A percentile compares a stretch with the other conserved stretches of the same genome.
phyloP scores from a whole-genome alignment of 306 rosid species.

The Inga oerstediana region DNA sequence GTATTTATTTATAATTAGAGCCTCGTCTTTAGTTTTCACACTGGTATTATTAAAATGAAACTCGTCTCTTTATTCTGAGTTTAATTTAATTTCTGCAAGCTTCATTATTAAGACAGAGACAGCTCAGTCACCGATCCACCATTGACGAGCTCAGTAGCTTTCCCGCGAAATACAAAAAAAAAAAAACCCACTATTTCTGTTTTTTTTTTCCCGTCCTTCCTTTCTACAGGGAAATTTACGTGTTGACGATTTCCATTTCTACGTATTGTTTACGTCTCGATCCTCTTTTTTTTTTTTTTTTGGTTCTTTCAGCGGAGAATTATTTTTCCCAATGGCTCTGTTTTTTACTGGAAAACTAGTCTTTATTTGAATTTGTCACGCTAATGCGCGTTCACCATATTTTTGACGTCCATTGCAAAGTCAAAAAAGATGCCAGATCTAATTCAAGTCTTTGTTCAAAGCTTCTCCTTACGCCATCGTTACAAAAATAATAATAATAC shows the following conservation, averaged over 20 bases:
- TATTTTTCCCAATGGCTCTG: not conserved
- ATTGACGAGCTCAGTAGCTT: conserved; percentile 46
- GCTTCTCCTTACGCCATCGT: conserved; percentile 19
- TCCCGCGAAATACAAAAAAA: conserved; percentile 43
- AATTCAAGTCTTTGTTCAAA: conserved; percentile 42
- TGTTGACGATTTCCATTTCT: conserved; percentile 3
- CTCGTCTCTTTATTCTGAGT: not conserved
- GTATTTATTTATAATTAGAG: no score
- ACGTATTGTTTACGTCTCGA: no score
- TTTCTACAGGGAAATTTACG: not conserved
- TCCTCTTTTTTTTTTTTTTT: not conserved
- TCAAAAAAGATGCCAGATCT: conserved; percentile 57
- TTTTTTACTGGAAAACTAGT: conserved; percentile 22
- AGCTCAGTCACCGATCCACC: conserved; percentile 20
- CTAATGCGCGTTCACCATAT: conserved; percentile 50
- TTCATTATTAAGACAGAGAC: conserved; percentile 25
- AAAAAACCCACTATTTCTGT: not conserved
- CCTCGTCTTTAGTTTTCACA: no score
- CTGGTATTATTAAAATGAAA: not conserved
- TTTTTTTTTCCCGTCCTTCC: no score
- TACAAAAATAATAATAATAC: not conserved
- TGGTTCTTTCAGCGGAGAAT: not conserved
- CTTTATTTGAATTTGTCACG: conserved; percentile 5
- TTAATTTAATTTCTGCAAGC: not conserved
- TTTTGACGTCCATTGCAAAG: not conserved